Evolutionary conservation across 2,329 filamentous ascomycete species (phyloP), one percentile per base, ranked within the genome.

Genomic region (Calonectria honghensis): DNA sequence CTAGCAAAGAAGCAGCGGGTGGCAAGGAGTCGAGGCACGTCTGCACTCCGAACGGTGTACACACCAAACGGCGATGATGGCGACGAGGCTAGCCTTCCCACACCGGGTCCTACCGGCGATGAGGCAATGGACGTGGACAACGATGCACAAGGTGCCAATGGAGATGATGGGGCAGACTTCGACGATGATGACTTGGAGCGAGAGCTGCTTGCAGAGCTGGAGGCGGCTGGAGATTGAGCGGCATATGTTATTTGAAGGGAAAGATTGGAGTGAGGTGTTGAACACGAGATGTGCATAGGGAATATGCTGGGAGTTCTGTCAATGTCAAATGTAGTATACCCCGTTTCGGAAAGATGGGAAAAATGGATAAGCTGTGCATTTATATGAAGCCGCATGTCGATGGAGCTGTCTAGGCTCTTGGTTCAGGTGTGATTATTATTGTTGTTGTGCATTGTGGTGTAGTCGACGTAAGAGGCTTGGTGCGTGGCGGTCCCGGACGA

Each of bases 141-240:
- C 10, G 83, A 59, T 78, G 79, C 63, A 13, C 77, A 80, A 31
- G 82, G 73, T 24, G 73, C 76, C 7, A 79, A 79, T 39, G 41
- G 64, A 10, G 82, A 83, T n/a, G 81, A 83, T 51, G 82, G 83
- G 10, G 83, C 83, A n/a, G 87, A 87, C 52, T 84, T 87, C 66
- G 87, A 88, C 57, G 89, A 90, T 13, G 89, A 90, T 69, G 91
- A 93, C 78, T 83, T 93, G 65, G 93, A 93, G 82, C 90, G 91
- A 48, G 92, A 93, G 79, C 87, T 94, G 81, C 85, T 92, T 79
- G 91, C 91, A 1, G 92, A 91, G 76, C 85, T 93, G 76, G 90
- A 92, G 78, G 83, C 83, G 20, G 82, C 81, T 27, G 81, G 79
- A 41, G 82, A 79, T 32, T 82, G 70, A 79, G 59, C 37, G 31